Conservation (phyloP, 306 rosid genomes). For the Lathyrus tuberosus region DNA sequence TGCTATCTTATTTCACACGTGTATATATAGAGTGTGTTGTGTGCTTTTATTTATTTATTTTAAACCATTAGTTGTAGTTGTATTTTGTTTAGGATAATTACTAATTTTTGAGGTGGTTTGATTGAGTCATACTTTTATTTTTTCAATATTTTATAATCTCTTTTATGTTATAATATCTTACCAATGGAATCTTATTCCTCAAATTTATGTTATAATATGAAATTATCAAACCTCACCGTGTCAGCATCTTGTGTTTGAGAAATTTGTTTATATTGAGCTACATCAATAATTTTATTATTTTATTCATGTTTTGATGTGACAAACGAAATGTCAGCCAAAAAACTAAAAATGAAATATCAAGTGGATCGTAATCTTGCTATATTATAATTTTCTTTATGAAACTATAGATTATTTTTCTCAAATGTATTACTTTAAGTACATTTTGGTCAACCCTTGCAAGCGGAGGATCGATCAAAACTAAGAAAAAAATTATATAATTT, state of each 20-base stretch:
- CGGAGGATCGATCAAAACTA: conserved; percentile 36
- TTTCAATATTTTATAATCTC: too few species aligned
- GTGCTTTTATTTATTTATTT: too few species aligned
- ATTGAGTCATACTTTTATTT: too few species aligned
- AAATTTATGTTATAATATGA: conserved; percentile 20
- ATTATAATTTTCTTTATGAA: conserved; percentile 15
- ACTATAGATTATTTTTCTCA: conserved; percentile 1
- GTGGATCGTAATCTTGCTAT: conserved; percentile 29
- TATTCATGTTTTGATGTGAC: conserved; percentile 20
- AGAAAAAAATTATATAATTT: background rate
- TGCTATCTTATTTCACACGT: too few species aligned
- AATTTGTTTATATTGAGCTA: conserved; percentile 25
- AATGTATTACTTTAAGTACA: conserved; percentile 15
- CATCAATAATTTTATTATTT: conserved; percentile 20
- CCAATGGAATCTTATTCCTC: background rate
- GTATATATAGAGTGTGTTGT: too few species aligned
- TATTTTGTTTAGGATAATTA: too few species aligned
- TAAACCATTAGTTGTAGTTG: too few species aligned
- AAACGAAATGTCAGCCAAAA: conserved; percentile 5
- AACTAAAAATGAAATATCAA: conserved; percentile 10
- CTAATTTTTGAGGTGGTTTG: too few species aligned
- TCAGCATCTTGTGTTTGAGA: conserved; percentile 39
- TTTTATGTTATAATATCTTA: too few species aligned
- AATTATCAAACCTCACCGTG: conserved; percentile 23
- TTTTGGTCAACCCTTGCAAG: conserved; percentile 49